Base-by-base conservation (phyloP, 164 flowering plant species). In the Vitis cinerea region DNA sequence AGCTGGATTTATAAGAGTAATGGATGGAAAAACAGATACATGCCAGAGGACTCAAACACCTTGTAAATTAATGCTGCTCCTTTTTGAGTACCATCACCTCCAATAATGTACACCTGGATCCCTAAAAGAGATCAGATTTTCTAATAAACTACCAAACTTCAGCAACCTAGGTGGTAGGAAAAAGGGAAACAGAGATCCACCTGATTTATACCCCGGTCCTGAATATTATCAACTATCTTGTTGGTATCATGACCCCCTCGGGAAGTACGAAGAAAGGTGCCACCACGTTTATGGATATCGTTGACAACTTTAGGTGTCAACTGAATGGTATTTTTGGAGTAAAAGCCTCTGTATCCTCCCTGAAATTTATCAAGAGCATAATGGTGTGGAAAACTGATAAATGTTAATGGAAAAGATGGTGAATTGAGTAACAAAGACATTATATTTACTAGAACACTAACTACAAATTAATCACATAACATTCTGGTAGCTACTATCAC, bases 261-360 rank as follows among this genome's bases (percentile, higher is more conserved):
- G 63, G 91, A 87, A 57, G 89, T 87, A 56, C 80, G 80, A 74
- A 87, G 86, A 71, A 86, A 71, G 58, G 89, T 87, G 54, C 91
- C 91, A 59, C 91, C 91, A 58, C 88, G 86, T 71, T 86, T 87
- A 72, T 87, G 91, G 57, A 87, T 87, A 70, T 87, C 87, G 52
- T 82, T 78, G 31, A 87, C 88, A 69, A 75, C 66, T 61, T 82
- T 82, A 3, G 85, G 80, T 12, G 77, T 75, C 70, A 79, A 58
- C 14, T 49, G 50, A 16, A 75, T 67, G n/a, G 77, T 76, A 70
- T 79, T 72, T 53, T 64, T 66, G 13, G 79, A 69, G 66, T 79
- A 75, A 60, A 79, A 79, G 50, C 82, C 82, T 56, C 68, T 76
- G 51, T 85, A 87, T 65, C 91, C 91, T 71, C 89, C 91, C 89